Conservation (phyloP, 345 rosid species). For the Isatis tinctoria region DNA sequence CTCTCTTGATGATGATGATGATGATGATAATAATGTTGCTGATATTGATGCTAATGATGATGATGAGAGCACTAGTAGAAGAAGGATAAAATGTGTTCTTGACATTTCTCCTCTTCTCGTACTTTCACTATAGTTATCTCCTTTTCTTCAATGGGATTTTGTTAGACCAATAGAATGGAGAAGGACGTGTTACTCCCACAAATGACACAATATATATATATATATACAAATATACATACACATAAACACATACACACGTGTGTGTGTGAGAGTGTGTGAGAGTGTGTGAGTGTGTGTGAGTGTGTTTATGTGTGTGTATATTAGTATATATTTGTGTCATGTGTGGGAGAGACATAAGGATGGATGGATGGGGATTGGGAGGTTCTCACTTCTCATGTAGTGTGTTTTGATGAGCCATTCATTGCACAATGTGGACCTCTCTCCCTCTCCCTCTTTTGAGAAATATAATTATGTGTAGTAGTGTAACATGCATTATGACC, state of each 20-base stretch:
- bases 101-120: constrained; percentile 9
- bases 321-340: constrained; percentile 8
- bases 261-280: not conserved
- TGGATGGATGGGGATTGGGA: constrained; percentile 22
- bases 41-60: constrained; percentile 4
- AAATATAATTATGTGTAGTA: not conserved
- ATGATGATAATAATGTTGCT: constrained; percentile 7
- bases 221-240: not conserved
- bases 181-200: constrained; percentile 5
- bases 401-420: constrained; percentile 20
- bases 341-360: constrained; percentile 15
- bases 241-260: not conserved
- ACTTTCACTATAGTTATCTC: not conserved
- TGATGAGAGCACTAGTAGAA: constrained; percentile 5
- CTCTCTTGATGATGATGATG: constrained; percentile 29
- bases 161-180: constrained; percentile 4
- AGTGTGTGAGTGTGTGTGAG: not conserved
- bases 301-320: not conserved
- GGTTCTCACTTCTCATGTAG: not conserved
- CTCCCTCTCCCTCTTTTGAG: not conserved
- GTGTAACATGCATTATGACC: not conserved
- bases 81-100: constrained; percentile 14
- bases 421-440: not conserved
- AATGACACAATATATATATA: not conserved
- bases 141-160: constrained; percentile 8